Conservation (phyloP, 176 grass and related monocot genomes). For the Phragmites australis region DNA sequence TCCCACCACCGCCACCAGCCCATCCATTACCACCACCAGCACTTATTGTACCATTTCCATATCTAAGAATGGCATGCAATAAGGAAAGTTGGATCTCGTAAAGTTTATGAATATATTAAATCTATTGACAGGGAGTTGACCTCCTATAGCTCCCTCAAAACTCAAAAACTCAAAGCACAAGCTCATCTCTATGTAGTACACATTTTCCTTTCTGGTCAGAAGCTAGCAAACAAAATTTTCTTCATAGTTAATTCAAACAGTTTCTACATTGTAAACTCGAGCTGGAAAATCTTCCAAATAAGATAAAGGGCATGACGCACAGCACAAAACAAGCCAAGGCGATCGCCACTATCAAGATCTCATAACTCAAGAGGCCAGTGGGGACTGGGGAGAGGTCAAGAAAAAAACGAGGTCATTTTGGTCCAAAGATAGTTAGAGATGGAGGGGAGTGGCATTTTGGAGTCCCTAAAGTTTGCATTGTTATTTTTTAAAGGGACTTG, state of each 20-base stretch:
- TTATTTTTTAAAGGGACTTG: too few species aligned
- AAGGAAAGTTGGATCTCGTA: constrained; percentile 17
- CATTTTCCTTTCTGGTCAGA: not conserved
- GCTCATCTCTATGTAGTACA: not conserved
- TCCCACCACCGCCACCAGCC: constrained; percentile 90
- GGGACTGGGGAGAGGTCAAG: not conserved
- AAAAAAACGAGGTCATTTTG: not conserved
- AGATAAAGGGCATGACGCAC: not conserved
- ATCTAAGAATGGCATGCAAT: constrained; percentile 55
- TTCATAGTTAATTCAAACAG: not conserved
- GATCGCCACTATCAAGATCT: not conserved
- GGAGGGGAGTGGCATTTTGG: not conserved
- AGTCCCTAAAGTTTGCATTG: not conserved
- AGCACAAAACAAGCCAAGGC: not conserved
- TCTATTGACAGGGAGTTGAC: not conserved
- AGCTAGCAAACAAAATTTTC: not conserved
- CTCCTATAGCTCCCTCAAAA: not conserved
- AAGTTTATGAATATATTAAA: constrained; percentile 3
- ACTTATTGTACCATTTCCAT: constrained; percentile 95
- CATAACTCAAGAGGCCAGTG: not conserved
- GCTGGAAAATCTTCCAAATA: not conserved
- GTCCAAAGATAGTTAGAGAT: not conserved
- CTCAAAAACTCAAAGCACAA: not conserved
- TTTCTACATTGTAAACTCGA: not conserved
- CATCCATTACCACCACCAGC: constrained; percentile 90